These are phyloP conservation scores for Talaromyces sp. DNA, from an alignment of 2,329 filamentous ascomycete species.

Conservation along the genomic window DNA sequence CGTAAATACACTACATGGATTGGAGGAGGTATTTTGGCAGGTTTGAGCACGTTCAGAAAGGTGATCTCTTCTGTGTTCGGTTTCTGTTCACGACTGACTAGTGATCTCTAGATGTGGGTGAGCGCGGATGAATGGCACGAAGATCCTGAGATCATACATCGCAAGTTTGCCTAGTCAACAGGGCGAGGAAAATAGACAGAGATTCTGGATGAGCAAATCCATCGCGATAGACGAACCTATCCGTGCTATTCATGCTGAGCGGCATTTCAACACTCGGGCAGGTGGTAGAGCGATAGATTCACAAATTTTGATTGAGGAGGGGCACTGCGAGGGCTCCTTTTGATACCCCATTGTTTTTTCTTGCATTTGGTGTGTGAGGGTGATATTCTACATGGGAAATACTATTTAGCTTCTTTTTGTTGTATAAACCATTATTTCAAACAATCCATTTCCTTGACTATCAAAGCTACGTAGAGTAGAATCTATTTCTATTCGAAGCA, in stretches of 20 bases:
- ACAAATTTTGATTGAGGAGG: slow-evolving; percentile 13
- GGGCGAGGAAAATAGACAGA: not conserved
- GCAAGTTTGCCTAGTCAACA: slow-evolving; percentile 73
- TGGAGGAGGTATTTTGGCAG: slow-evolving; percentile 92
- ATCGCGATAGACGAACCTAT: not conserved
- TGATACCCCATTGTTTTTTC: slow-evolving; percentile 19
- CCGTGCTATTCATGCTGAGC: not conserved
- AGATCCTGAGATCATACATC: slow-evolving; percentile 98
- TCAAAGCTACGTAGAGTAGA: too few species aligned
- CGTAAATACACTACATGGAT: slow-evolving; percentile 99
- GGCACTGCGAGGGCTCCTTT: slow-evolving; percentile 14
- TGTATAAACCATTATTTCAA: slow-evolving; percentile 1
- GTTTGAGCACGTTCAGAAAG: slow-evolving; percentile 97
- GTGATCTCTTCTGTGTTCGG: slow-evolving; percentile 48
- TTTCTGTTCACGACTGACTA: not conserved
- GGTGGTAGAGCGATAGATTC: slow-evolving; percentile 1
- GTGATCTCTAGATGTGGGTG: slow-evolving; percentile 81
- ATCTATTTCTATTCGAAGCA: too few species aligned
- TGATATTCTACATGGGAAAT: slow-evolving; percentile 18
- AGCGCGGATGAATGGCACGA: slow-evolving; percentile 99
- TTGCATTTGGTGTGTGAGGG: slow-evolving; percentile 19
- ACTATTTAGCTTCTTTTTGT: slow-evolving; percentile 12
- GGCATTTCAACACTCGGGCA: not conserved
- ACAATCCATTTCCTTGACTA: too few species aligned
- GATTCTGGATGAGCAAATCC: not conserved